Evolutionary conservation across 2,329 filamentous ascomycete species (phyloP), one percentile per base, ranked within the genome.

Genomic region (Tolypocladium cylindrosporum): DNA sequence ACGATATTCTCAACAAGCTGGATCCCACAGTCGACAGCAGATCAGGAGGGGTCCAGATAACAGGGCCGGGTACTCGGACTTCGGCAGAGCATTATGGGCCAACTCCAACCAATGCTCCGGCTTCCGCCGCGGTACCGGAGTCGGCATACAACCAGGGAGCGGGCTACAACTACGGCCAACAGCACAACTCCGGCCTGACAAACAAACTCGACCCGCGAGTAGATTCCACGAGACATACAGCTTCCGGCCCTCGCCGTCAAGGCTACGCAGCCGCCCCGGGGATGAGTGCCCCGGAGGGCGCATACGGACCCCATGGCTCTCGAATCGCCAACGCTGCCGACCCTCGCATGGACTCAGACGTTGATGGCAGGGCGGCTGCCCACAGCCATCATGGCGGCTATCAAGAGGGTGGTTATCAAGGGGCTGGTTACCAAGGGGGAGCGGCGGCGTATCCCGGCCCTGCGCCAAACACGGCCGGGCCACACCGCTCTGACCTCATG

Each of bases 131-230:
- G 3, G 41, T 16, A 2, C n/a, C 24, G 9, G 27, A 48, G 40
- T 8, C 54, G 3, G 40, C 31, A 39, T 21, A 24, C 41, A 11
- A n/a, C 13, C 34, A 39, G 34, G 34, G 55, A 11, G 34, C 19
- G 3, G 31, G 16, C 21, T 36, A 50, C 37, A 42, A 51, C 48
- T 41, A 55, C 37, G 48, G 45, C 27, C 45, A 31, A 31, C 57
- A 55, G 34, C 4, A 31, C 63, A 59, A 61, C 57, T 72, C 71
- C 6, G 68, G 73, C 57, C 9, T 72, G 8, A 67, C 68, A 4
- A 81, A 81, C 69, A 77, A 76, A 56, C 45, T 68, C 3, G 78
- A 81, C 61, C 77, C 77, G 16, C 67, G 76, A 34, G 72, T 79
- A 43, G 77, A 81, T 61, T 76, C 74, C 10, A 8, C 3, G 6